Evolutionary conservation across 2,329 filamentous ascomycete species (phyloP), one percentile per base, ranked within the genome.

Genomic region (Sodiomyces alkalinus): DNA sequence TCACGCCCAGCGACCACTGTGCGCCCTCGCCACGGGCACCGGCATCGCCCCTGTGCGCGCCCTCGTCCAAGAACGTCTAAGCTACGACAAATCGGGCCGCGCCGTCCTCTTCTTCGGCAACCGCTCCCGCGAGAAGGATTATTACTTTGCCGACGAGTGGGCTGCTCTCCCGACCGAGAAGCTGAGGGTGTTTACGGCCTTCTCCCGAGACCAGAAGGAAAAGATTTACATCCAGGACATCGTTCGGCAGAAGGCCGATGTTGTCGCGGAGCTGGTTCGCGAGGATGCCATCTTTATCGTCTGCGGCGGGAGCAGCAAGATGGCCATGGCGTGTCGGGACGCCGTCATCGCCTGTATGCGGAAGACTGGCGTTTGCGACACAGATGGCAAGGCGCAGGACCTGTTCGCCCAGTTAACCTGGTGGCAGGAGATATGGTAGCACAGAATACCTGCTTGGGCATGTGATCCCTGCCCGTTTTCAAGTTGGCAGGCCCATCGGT

Each of bases 11-110:
- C 51, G 55, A 2, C 79, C 85, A 0, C 64, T 86, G 6, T 59
- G 93, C 19, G 72, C 86, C 43, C 70, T 94, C 29, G 83, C 77
- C 2, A 80, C 86, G 0, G 86, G 86, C 3, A 94, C 86, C 0
- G 86, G 86, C 6, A 60, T 94, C 18, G 87, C 86, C 1, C 86
- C 87, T 0, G 73, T 93, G 43, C 74, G 86, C 3, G 71, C 78
- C 4, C 62, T 94, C 39, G 63, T 90, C n/a, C 75, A 79, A 46
- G 76, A 92, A 39, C 77, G 83, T n/a, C 43, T 49, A 10, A 15
- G 20, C 14, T 29, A 23, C 22, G 41, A 44, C 0, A 38, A 51
- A 16, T 26, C 32, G 11, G 32, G 47, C 3, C 28, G 34, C 6
- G 41, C 57, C 4, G 55, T 81, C 1, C 60, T 98, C 2, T 77